Evolutionary conservation across 2,329 filamentous ascomycete genomes (phyloP).

Genomic region (Didymella arachidicola): DNA sequence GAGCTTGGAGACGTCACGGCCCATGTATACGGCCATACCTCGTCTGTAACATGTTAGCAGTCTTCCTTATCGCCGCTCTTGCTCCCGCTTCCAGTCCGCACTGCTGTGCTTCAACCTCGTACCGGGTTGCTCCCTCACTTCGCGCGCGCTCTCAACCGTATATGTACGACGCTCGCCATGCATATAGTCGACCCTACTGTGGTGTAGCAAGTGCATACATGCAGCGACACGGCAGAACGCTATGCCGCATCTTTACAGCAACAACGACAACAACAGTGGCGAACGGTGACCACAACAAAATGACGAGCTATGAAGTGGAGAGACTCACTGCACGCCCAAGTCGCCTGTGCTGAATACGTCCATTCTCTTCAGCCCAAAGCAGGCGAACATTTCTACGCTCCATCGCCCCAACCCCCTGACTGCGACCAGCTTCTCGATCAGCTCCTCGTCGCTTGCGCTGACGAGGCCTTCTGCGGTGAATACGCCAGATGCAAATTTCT

Average conservation of each 20-base stretch:
- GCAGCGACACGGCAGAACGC: neutral
- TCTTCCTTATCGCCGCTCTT: slow-evolving; percentile 9
- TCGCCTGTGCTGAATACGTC: slow-evolving; percentile 95
- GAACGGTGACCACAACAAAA: neutral
- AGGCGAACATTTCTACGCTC: slow-evolving; percentile 92
- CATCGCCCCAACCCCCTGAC: slow-evolving; percentile 87
- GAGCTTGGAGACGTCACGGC: slow-evolving; percentile 82
- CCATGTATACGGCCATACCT: slow-evolving; percentile 88
- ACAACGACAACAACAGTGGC: slow-evolving; percentile 1
- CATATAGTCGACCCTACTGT: neutral
- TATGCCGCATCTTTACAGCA: neutral
- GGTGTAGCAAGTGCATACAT: slow-evolving; percentile 4
- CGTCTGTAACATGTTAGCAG: slow-evolving; percentile 55
- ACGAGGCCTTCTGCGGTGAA: slow-evolving; percentile 78
- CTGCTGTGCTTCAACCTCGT: neutral
- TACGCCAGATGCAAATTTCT: slow-evolving; percentile 79
- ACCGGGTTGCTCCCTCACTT: slow-evolving; percentile 13
- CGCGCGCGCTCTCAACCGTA: slow-evolving; percentile 14
- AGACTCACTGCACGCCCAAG: slow-evolving; percentile 80
- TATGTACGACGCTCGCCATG: slow-evolving; percentile 3
- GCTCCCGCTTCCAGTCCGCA: neutral
- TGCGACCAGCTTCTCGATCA: slow-evolving; percentile 81
- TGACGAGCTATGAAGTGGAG: neutral
- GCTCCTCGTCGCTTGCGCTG: slow-evolving; percentile 81
- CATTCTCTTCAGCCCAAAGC: slow-evolving; percentile 91